Evolutionary conservation across 2,329 filamentous ascomycete genomes (phyloP), one percentile per base, ranked within the genome.

Genomic region (Aspergillus intermedius): DNA sequence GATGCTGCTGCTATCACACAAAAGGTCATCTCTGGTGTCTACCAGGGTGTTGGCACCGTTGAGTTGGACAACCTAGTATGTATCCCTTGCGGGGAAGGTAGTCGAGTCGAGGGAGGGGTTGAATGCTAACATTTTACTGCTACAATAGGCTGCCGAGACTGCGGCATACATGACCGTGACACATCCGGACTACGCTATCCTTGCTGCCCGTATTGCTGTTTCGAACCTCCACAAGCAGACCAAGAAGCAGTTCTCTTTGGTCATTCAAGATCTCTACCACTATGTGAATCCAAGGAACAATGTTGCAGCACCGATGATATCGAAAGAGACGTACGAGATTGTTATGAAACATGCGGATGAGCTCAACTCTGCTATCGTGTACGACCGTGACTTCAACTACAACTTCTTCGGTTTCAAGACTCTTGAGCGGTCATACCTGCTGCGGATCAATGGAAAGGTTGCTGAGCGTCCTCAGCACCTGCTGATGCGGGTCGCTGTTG

Each of bases 401-500:
- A 93, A 98, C 77, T 98, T 95, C 77, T 98, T 98, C 65, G 93
- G 93, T 56, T 98, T 98, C 84, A 98, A 98, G 82, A 98, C 93
- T 6, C 78, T 98, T 35, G 93, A 98, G 78, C 86, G 93, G 52
- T 98, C 93, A 65, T 98, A 98, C 67, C 85, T 98, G 46, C 84
- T 98, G 59, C 91, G 94, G 68, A 87, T 97, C 58, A 82, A 96
- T 63, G 91, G 90, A 69, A 95, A 96, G 76, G 89, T 97, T 66
- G 91, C 91, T 46, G 93, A 98, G 77, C 84, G 93, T 63, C 93
- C 93, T 41, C 93, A 98, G 74, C 93, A 98, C 77, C 93, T 98
- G 90, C 91, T 98, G 63, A 98, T 98, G 93, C 89, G 93, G 80
- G 93, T 98, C 47, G 83, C 93, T 60, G 91, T 98, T 50, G 93